Evolutionary conservation across 208 protist genomes (phyloP), one percentile per base, ranked within the genome.

Genomic region (Trypanosoma platydactyli): DNA sequence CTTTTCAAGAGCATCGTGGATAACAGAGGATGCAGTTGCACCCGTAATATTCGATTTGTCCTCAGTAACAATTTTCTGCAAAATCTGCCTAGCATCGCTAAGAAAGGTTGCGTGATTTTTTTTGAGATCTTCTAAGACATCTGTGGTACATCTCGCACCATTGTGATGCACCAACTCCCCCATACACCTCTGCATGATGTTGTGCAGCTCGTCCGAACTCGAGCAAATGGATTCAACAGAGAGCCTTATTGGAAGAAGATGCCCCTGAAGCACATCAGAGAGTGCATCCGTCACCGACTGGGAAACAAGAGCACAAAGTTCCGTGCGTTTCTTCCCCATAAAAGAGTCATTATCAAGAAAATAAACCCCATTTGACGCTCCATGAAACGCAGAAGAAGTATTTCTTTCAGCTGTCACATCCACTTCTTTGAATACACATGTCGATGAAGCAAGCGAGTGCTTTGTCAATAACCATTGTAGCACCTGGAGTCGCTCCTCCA

Each of bases 161-260:
- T 56, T 5, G 5, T 33, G 41, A n/a, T n/a, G n/a, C n/a, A n/a
- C n/a, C 27, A 53, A 40, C 5, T 9, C 35, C 38, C 42, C 41
- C 15, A 52, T 13, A 29, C 22, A 16, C 30, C 63, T 63, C 9
- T 35, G 33, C 30, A 55, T 15, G 46, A 20, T 53, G 33, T 9
- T 29, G 16, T 29, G 22, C 25, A 68, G 16, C 27, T 64, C 61
- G 16, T 61, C 67, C n/a, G 42, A 58, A 18, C n/a, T 53, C n/a
- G 67, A 53, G 22, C 48, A 35, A 49, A 73, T 57, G 16, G 73
- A 73, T 24, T 79, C 73, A 6, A 73, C 73, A 42, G 67, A 68
- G 15, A 69, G 9, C 40, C 69, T 79, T 35, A 79, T 25, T 13
- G 66, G 61, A 41, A 73, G 35, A 0, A 73, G 48, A 42, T 73